A percentile compares a stretch with the other conserved stretches of the same genome.
Conservation (phyloP, 176 grass and related monocot genomes). For the Tillandsia fasciculata region DNA sequence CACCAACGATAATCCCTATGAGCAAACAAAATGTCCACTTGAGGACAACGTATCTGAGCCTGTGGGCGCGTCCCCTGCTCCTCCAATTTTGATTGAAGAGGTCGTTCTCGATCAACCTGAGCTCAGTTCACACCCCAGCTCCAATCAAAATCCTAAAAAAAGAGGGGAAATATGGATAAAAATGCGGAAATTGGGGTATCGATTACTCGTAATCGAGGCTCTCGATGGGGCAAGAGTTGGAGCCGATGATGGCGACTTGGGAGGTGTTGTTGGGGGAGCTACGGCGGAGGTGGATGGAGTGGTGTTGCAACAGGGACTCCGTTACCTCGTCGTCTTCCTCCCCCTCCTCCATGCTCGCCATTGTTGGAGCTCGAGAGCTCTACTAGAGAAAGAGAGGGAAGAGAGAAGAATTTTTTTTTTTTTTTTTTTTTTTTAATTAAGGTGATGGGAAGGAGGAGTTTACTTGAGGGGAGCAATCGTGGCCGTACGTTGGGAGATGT, state of each 20-base stretch:
- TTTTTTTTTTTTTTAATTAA: too few relatives aligned
- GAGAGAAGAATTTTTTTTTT: neutral
- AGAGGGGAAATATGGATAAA: constrained; percentile 2
- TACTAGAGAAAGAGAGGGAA: neutral
- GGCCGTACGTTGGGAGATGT: too few relatives aligned
- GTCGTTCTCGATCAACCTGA: constrained; percentile 83
- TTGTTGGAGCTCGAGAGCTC: neutral
- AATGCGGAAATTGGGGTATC: neutral
- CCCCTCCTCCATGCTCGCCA: neutral
- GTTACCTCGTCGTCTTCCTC: neutral
- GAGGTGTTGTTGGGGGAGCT: constrained; percentile 63
- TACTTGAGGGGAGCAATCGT: too few relatives aligned
- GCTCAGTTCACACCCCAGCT: neutral
- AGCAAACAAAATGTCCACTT: constrained; percentile 89
- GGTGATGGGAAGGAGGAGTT: too few relatives aligned
- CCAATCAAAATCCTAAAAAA: neutral
- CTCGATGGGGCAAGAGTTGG: constrained; percentile 86
- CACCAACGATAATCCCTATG: constrained; percentile 50
- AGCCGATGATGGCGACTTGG: constrained; percentile 92
- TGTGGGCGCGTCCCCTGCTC: constrained; percentile 37
- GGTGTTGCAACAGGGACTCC: neutral
- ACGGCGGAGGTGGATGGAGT: constrained; percentile 37
- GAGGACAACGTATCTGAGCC: constrained; percentile 61
- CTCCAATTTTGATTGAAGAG: constrained; percentile 94
- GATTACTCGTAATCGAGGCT: constrained; percentile 90